Evolutionary conservation across 345 rosid genomes (phyloP).

Genomic region (Ricinus communis): DNA sequence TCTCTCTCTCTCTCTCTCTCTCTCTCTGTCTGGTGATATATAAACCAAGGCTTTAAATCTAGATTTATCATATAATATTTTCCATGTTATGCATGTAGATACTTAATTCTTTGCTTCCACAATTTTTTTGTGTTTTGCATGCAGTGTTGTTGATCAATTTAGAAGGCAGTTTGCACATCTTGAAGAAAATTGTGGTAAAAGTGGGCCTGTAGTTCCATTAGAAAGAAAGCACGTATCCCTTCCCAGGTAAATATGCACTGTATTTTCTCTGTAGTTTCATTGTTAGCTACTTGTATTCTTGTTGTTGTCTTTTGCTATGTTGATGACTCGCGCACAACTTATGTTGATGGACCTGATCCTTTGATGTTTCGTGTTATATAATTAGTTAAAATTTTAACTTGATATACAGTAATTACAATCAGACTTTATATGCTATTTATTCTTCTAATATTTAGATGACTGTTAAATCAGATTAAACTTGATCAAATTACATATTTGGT

Average conservation of each 20-base stretch:
- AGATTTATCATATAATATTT: neutral
- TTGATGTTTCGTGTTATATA: neutral
- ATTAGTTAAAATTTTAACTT: neutral
- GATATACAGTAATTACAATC: too few relatives aligned
- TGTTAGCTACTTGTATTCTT: conserved; percentile 4
- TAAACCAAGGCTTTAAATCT: neutral
- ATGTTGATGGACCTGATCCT: neutral
- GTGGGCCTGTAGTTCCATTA: conserved; percentile 60
- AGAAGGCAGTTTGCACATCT: conserved; percentile 89
- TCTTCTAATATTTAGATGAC: too few relatives aligned
- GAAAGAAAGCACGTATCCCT: conserved; percentile 89
- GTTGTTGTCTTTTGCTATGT: neutral
- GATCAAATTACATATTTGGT: too few relatives aligned
- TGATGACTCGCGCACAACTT: neutral
- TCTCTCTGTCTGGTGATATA: neutral
- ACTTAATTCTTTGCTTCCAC: conserved; percentile 5
- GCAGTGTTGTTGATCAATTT: conserved; percentile 92
- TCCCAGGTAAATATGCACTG: conserved; percentile 55
- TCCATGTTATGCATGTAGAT: neutral
- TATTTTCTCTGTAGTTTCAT: neutral
- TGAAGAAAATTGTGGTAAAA: conserved; percentile 80
- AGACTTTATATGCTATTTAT: too few relatives aligned
- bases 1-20: conserved; percentile 6
- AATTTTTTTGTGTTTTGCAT: conserved; percentile 19
- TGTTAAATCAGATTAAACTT: too few relatives aligned